Base-by-base conservation (phyloP, 2,329 filamentous ascomycete genomes). In the Colletotrichum sp. region DNA sequence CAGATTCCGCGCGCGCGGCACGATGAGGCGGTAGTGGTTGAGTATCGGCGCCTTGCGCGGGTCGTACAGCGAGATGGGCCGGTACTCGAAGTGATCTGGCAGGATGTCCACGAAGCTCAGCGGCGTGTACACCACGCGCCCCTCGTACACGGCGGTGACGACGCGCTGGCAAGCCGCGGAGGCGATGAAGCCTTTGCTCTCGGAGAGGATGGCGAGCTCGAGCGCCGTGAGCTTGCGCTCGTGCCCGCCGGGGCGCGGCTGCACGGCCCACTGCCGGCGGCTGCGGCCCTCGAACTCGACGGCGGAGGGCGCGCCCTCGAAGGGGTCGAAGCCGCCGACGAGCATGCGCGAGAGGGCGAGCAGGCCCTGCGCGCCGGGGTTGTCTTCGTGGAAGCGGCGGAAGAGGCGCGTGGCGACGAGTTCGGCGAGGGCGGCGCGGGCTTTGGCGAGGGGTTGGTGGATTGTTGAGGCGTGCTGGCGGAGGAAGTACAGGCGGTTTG, bases 1-100 rank as follows among this genome's bases (percentile, higher is more conserved):
- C 55, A 93, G 82, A 80, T 93, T 94, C 63, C 93, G 87, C 5
- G 92, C 92, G 18, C 92, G 88, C 0, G 93, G 93, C 1, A 95
- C 93, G 79, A 94, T 93, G 18, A 95, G 87, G 3, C 93, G 92
- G 79, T 93, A 93, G 78, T 95, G 93, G 78, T 95, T 95, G 16
- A 95, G 86, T 6, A 94, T 81, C 4, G 92, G 91, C 6, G 92
- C 92, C 75, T 90, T 89, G 21, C 91, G 86, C 5, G 93, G 93
- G 79, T 94, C 91, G 81, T 95, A 95, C 1, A 95, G 85, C 5
- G 92, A 92, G 59, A 95, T 93, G 1, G 92, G 92, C 66, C 92
- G 92, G 80, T 92, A 89, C 81, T 94, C 94, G 86, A 95, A 95
- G 80, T 93, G 92, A 80, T 95, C 93, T 0, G 93, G 93, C 3